Evolutionary conservation across 2,329 filamentous ascomycete genomes (phyloP).

Genomic region (Alternaria rosae): DNA sequence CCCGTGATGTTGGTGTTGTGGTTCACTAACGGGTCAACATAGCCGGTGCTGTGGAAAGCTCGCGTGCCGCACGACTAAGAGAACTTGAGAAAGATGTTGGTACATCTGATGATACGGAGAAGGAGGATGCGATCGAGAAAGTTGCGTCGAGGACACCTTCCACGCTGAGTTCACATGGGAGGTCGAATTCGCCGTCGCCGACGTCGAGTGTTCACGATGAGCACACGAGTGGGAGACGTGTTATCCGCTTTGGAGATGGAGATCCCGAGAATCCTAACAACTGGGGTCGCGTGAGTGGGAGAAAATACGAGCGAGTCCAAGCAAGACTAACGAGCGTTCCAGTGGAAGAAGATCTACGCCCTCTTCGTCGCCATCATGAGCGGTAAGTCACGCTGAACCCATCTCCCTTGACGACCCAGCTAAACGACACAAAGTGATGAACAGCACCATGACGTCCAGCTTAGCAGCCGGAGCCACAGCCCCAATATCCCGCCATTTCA

Average conservation of each 20-base stretch:
- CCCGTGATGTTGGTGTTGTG: neutral
- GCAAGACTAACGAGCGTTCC: conserved; percentile 2
- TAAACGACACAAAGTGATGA: conserved; percentile 54
- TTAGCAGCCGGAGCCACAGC: conserved; percentile 70
- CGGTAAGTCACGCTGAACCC: conserved; percentile 52
- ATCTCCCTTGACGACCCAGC: neutral
- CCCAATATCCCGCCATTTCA: conserved; percentile 65
- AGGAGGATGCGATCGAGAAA: conserved; percentile 40
- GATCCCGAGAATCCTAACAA: conserved; percentile 55
- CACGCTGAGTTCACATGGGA: conserved; percentile 11
- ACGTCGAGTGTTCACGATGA: conserved; percentile 3
- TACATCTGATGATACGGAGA: conserved; percentile 28
- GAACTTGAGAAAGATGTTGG: conserved; percentile 35
- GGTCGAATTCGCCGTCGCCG: conserved; percentile 18
- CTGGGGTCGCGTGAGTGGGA: conserved; percentile 44
- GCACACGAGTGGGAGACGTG: conserved; percentile 22
- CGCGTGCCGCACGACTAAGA: conserved; percentile 22
- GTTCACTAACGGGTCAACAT: conserved; percentile 9
- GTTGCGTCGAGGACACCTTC: conserved; percentile 17
- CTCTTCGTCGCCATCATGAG: conserved; percentile 62
- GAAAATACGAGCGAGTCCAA: neutral
- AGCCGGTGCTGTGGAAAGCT: conserved; percentile 27
- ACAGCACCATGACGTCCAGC: conserved; percentile 69
- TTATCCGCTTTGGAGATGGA: conserved; percentile 50
- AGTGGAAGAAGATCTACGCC: conserved; percentile 64